These are phyloP conservation scores for Diplodia sapinea DNA, from an alignment of 2,329 filamentous ascomycete genomes.

Conservation along the genomic window DNA sequence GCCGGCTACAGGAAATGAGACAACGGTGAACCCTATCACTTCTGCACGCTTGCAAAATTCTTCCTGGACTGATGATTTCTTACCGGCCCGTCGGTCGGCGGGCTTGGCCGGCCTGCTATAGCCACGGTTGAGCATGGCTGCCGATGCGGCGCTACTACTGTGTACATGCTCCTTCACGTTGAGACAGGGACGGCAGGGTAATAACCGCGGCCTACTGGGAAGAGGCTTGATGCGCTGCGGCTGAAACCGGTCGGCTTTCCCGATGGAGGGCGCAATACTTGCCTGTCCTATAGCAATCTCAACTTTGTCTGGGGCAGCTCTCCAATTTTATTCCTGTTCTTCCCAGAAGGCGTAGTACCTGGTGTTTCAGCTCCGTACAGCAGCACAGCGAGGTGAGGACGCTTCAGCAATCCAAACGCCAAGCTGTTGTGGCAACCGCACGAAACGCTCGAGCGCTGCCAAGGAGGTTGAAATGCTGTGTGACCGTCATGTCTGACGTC, in stretches of 20 bases:
- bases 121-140: conserved; percentile 2
- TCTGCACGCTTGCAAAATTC: conserved; percentile 9
- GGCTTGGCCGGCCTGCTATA: neutral
- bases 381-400: neutral
- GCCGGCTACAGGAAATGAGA: conserved; percentile 40
- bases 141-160: neutral
- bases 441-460: neutral
- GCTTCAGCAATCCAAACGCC: neutral
- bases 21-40: neutral
- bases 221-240: conserved; percentile 6
- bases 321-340: neutral
- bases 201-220: neutral
- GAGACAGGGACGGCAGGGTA: neutral
- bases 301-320: neutral
- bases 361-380: neutral
- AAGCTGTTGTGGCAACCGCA: conserved; percentile 14
- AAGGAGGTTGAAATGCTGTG: conserved; percentile 5
- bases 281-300: neutral
- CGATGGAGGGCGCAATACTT: neutral
- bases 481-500: neutral
- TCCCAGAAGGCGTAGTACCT: neutral
- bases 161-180: neutral
- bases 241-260: neutral
- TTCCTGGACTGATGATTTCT: neutral
- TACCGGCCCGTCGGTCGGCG: conserved; percentile 1